Evolutionary conservation across 305 asterid genomes (phyloP).

Genomic region (Striga hermonthica): DNA sequence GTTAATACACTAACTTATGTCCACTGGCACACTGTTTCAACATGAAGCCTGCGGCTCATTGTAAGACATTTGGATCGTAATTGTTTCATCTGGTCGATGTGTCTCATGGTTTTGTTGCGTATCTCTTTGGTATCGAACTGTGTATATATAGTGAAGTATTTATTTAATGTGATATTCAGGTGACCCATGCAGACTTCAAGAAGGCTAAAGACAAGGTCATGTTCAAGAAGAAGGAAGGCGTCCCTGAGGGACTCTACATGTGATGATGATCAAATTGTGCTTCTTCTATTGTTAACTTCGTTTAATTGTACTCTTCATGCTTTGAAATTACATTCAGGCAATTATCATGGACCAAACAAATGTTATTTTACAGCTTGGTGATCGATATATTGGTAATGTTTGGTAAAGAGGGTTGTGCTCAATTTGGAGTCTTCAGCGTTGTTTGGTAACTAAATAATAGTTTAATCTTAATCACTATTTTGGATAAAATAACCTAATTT

Average conservation of each 20-base stretch:
- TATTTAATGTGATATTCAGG: slow-evolving; percentile 33
- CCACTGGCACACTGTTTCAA: not conserved
- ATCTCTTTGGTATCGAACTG: no score
- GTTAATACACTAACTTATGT: not conserved
- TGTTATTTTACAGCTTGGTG: slow-evolving; percentile 1
- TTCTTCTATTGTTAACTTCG: slow-evolving; percentile 15
- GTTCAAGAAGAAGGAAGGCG: slow-evolving; percentile 69
- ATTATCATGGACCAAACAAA: not conserved
- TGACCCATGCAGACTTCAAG: slow-evolving; percentile 56
- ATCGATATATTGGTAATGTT: not conserved
- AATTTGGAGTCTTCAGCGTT: no score
- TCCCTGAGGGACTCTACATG: slow-evolving; percentile 62
- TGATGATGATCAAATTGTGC: slow-evolving; percentile 32
- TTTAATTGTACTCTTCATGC: slow-evolving; percentile 3
- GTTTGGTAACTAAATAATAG: no score
- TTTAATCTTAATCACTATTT: no score
- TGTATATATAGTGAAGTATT: slow-evolving; percentile 1
- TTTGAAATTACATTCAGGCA: slow-evolving; percentile 18
- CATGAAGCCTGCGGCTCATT: not conserved
- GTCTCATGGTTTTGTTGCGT: no score
- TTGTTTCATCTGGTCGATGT: not conserved
- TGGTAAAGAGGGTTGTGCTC: not conserved
- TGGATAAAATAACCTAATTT: no score
- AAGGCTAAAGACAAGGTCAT: slow-evolving; percentile 67
- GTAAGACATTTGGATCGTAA: not conserved